phyloP scores from a whole-genome alignment of 345 rosid species.

The Arabidopsis thaliana region DNA sequence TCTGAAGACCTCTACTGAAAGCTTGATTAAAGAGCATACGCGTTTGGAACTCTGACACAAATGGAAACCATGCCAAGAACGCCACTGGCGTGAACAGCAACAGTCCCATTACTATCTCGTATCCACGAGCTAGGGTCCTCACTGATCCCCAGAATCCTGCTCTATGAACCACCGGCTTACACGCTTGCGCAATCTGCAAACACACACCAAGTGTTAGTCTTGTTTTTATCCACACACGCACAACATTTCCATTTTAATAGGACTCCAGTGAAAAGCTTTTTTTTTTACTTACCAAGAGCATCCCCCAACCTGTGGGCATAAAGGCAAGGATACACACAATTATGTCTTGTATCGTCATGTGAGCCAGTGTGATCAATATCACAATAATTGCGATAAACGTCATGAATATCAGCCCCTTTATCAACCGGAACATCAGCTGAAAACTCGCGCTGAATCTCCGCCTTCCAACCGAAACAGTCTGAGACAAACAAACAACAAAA shows the following conservation, averaged over 20 bases:
- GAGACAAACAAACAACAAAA: constrained; percentile 35
- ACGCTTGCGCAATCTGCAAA: constrained; percentile 90
- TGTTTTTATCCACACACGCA: not conserved
- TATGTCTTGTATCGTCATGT: constrained; percentile 88
- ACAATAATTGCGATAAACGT: constrained; percentile 79
- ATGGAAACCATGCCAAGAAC: constrained; percentile 98
- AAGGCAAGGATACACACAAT: constrained; percentile 93
- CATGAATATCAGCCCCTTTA: constrained; percentile 95
- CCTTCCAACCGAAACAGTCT: constrained; percentile 97
- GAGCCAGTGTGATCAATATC: constrained; percentile 76
- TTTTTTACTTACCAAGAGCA: constrained; percentile 75
- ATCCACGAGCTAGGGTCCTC: constrained; percentile 91
- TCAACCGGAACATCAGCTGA: constrained; percentile 91
- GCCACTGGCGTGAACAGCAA: constrained; percentile 96
- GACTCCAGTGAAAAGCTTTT: not conserved
- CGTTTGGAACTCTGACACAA: constrained; percentile 97
- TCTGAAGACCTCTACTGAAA: constrained; percentile 98
- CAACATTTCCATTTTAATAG: not conserved
- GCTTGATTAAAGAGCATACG: constrained; percentile 99
- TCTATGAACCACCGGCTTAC: constrained; percentile 69
- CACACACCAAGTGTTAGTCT: not conserved
- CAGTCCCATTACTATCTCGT: constrained; percentile 92
- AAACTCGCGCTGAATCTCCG: constrained; percentile 92
- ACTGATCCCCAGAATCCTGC: constrained; percentile 96
- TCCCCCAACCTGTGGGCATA: constrained; percentile 99